Conservation (phyloP, 73 alveolate species). For the Paramecium sonneborni region DNA sequence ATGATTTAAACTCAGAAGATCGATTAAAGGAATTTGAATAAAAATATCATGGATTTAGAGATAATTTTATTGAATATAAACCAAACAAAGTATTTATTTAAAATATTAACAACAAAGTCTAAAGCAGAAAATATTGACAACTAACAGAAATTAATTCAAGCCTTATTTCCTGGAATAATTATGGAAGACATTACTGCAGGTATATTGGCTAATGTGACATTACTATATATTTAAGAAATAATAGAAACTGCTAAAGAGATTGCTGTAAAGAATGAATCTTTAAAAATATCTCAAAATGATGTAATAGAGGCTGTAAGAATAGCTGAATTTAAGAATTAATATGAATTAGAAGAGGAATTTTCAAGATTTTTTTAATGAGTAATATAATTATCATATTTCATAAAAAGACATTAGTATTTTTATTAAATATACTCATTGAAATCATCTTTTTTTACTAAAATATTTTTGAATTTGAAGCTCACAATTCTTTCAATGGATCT, state of each 20-base stretch:
- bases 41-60: constrained; percentile 33
- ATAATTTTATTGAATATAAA: constrained; percentile 2
- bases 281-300: neutral
- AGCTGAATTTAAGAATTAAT: neutral
- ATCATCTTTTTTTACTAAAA: too few relatives aligned
- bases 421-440: too few relatives aligned
- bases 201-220: neutral
- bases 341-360: constrained; percentile 10
- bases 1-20: neutral
- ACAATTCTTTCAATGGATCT: too few relatives aligned
- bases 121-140: constrained; percentile 2
- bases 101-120: neutral
- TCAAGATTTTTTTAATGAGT: neutral
- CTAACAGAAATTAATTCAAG: neutral
- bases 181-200: constrained; percentile 41
- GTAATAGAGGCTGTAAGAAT: constrained; percentile 14
- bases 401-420: too few relatives aligned
- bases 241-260: constrained; percentile 17
- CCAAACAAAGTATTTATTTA: neutral
- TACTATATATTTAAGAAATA: constrained; percentile 8
- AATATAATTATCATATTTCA: neutral
- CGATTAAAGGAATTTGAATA: constrained; percentile 23
- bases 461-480: too few relatives aligned
- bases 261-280: neutral
- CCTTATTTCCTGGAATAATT: neutral